Percentiles rank a stretch among this genome's conserved stretches.
These are phyloP conservation scores for Alternaria triticina DNA, from an alignment of 2,329 filamentous ascomycete genomes.

Conservation along the genomic window DNA sequence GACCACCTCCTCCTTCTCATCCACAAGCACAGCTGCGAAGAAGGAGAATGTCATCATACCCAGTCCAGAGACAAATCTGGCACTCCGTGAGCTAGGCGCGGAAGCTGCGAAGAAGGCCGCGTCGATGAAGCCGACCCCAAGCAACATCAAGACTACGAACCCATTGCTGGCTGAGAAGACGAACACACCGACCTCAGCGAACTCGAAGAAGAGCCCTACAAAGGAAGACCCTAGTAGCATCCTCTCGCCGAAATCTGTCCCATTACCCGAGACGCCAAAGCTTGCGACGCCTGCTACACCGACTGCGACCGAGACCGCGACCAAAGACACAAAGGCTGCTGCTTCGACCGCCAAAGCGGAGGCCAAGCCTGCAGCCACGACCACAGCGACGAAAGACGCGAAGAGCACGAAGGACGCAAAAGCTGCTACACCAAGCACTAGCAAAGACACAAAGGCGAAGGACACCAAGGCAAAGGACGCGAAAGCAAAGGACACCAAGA, in stretches of 20 bases:
- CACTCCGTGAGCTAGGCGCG: constrained; percentile 45
- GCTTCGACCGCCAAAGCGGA: neutral
- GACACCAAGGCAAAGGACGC: neutral
- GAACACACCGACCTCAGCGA: constrained; percentile 29
- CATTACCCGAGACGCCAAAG: constrained; percentile 35
- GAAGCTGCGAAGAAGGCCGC: constrained; percentile 47
- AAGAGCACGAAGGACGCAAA: neutral
- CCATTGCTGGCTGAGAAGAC: constrained; percentile 44
- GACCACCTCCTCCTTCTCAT: constrained; percentile 10
- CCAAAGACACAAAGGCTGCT: neutral
- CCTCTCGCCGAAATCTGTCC: constrained; percentile 33
- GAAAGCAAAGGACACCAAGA: constrained; percentile 5
- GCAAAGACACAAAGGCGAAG: constrained; percentile 4
- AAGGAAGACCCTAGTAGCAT: constrained; percentile 17
- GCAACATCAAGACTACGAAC: constrained; percentile 45
- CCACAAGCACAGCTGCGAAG: constrained; percentile 17
- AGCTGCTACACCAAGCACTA: neutral
- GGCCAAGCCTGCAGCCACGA: neutral
- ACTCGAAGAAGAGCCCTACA: constrained; percentile 37
- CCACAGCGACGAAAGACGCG: neutral
- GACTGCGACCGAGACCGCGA: neutral
- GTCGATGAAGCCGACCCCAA: constrained; percentile 41
- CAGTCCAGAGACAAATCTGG: constrained; percentile 42
- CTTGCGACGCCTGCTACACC: constrained; percentile 12
- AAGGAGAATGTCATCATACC: constrained; percentile 32